Percentiles rank a stretch among this genome's conserved stretches.
Evolutionary conservation across 257 asterid species (phyloP).

Genomic region (Phtheirospermum japonicum): DNA sequence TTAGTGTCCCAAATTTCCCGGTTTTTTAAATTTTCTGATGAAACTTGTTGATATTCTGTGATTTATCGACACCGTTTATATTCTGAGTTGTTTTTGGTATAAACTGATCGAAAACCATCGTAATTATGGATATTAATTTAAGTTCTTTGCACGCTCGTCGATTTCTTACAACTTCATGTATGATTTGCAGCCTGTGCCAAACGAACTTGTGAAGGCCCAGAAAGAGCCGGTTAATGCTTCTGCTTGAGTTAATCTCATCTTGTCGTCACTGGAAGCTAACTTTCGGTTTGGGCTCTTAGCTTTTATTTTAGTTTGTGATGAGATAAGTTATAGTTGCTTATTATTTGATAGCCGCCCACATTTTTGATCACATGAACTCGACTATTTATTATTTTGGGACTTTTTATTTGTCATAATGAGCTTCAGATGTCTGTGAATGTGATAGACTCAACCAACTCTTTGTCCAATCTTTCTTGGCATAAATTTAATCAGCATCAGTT

Average conservation of each 20-base stretch:
- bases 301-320: conserved; percentile 3
- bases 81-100: not conserved
- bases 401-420: conserved; percentile 5
- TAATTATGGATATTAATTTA: not conserved
- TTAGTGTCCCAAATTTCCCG: not conserved
- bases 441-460: not conserved
- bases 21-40: too few relatives aligned
- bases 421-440: not conserved
- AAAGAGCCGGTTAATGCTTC: not conserved
- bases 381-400: not conserved
- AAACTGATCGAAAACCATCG: not conserved
- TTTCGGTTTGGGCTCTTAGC: conserved; percentile 1
- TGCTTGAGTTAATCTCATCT: conserved; percentile 1
- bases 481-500: conserved; percentile 4
- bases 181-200: conserved; percentile 9
- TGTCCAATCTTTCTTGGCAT: not conserved
- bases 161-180: not conserved
- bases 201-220: not conserved
- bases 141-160: not conserved
- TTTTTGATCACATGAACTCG: conserved; percentile 21
- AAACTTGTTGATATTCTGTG: not conserved
- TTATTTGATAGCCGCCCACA: conserved; percentile 1
- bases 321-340: not conserved
- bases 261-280: conserved; percentile 3
- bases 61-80: not conserved